These are phyloP conservation scores for Kodamaea neixiangensis DNA, from an alignment of 805 yeast species.

Conservation along the genomic window DNA sequence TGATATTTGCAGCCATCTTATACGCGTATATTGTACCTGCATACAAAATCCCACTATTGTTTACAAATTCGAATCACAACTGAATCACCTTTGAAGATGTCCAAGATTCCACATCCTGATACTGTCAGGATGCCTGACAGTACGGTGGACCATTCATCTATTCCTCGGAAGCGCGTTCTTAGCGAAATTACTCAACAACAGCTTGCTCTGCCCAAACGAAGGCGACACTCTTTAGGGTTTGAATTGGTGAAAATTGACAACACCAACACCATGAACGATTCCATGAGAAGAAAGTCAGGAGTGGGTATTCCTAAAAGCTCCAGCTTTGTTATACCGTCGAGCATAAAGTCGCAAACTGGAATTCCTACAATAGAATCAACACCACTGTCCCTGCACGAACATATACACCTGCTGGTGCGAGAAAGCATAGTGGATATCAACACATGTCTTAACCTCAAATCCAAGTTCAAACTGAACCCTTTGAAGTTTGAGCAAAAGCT, in stretches of 20 bases:
- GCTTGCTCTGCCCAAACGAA: constrained; percentile 9
- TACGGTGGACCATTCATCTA: background rate
- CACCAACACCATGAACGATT: background rate
- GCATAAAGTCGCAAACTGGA: background rate
- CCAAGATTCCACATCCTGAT: constrained; percentile 6
- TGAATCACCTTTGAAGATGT: constrained; percentile 3
- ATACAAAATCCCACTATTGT: background rate
- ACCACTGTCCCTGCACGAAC: background rate
- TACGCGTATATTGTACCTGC: too few species aligned
- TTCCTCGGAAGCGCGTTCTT: constrained; percentile 12
- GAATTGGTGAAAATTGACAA: constrained; percentile 3
- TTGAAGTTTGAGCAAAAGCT: background rate
- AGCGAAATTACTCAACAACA: constrained; percentile 9
- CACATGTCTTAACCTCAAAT: constrained; percentile 9
- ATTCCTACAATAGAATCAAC: background rate
- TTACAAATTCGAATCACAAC: background rate
- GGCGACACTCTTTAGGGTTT: constrained; percentile 8
- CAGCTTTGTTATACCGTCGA: background rate
- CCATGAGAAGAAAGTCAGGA: background rate
- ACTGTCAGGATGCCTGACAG: background rate
- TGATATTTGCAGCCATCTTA: too few species aligned
- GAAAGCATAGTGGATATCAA: constrained; percentile 6
- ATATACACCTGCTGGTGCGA: background rate
- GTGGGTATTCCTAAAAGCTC: background rate
- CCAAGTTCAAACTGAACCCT: constrained; percentile 7